A percentile compares a stretch with the other conserved stretches of the same genome.
These are phyloP conservation scores for Monosporozyma yasuniensis DNA, from an alignment of 805 yeast genomes.

Conservation along the genomic window DNA sequence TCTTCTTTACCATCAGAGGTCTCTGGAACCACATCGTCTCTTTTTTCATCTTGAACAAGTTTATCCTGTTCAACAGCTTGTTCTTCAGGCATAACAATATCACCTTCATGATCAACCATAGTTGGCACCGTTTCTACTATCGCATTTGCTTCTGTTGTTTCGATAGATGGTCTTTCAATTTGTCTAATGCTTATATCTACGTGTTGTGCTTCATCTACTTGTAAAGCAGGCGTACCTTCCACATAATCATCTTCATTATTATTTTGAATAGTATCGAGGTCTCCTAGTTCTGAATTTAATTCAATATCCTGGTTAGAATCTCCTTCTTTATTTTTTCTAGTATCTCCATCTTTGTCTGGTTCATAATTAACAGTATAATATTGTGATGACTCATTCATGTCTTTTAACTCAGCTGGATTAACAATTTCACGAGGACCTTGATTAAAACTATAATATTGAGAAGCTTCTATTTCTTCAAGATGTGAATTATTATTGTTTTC, in stretches of 20 bases:
- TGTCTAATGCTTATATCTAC: background rate
- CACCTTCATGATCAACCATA: background rate
- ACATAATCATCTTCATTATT: background rate
- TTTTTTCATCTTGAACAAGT: background rate
- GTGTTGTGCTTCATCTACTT: background rate
- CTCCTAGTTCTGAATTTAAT: background rate
- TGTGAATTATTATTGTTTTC: background rate
- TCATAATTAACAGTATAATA: background rate
- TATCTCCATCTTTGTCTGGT: background rate
- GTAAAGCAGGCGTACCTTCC: background rate
- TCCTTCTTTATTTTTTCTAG: background rate
- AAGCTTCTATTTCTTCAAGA: background rate
- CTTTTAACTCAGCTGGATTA: background rate
- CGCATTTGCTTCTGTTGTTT: background rate
- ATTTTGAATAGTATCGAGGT: background rate
- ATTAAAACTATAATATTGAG: background rate
- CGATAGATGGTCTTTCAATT: no score
- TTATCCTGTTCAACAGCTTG: background rate
- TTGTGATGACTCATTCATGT: background rate
- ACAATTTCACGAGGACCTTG: background rate
- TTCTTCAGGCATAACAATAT: background rate
- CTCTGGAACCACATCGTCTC: background rate
- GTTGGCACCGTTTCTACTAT: background rate
- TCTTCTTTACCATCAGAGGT: no score
- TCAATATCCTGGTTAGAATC: background rate